These are phyloP conservation scores for Colletotrichum aenigma DNA, from an alignment of 2,329 filamentous ascomycete genomes.

Conservation along the genomic window DNA sequence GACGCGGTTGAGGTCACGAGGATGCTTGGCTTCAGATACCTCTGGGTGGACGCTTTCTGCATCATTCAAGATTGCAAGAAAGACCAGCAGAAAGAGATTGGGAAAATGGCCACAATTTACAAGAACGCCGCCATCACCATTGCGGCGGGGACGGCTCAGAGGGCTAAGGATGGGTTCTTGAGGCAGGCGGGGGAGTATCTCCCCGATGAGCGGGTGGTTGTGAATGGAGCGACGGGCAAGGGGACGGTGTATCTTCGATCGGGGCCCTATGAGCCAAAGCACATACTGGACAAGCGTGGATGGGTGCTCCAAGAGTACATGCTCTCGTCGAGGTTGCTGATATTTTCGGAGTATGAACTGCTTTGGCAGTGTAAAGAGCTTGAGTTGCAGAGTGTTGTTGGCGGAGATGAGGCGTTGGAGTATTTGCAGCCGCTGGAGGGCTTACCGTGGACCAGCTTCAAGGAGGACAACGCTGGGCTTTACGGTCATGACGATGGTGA, in stretches of 20 bases:
- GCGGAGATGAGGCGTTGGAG: background rate
- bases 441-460: background rate
- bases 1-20: constrained; percentile 16
- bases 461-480: background rate
- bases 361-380: constrained; percentile 21
- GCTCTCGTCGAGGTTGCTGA: constrained; percentile 20
- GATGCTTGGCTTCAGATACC: constrained; percentile 12
- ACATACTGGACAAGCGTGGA: constrained; percentile 15
- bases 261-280: background rate
- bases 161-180: background rate
- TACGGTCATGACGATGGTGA: background rate
- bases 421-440: constrained; percentile 7
- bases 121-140: constrained; percentile 10
- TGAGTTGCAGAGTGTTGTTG: constrained; percentile 1
- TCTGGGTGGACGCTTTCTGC: constrained; percentile 24
- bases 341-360: constrained; percentile 21
- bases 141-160: background rate
- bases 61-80: constrained; percentile 19
- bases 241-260: background rate
- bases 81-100: constrained; percentile 15
- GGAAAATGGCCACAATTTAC: constrained; percentile 16
- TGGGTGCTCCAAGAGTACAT: constrained; percentile 24
- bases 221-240: background rate
- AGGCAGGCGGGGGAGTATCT: background rate
- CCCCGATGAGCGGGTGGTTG: background rate